Percentiles rank a stretch among this genome's conserved stretches.
phyloP scores from a whole-genome alignment of 2,329 filamentous ascomycete genomes.

The Arthrobotrys conoides region DNA sequence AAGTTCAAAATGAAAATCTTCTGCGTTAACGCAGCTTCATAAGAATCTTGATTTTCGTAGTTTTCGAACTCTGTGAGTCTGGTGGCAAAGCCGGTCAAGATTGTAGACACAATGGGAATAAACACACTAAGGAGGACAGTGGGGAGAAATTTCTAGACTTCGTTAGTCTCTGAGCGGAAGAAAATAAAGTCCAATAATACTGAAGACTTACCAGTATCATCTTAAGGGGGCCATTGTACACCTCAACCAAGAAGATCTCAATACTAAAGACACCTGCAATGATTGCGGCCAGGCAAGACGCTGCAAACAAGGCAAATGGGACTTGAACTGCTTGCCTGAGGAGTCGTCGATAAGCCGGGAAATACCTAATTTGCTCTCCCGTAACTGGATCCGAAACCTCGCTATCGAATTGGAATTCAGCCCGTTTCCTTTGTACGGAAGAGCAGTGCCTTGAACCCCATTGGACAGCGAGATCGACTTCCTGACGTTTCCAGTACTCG shows the following conservation, averaged over 20 bases:
- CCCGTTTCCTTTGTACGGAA: slow-evolving; percentile 79
- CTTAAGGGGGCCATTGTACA: slow-evolving; percentile 92
- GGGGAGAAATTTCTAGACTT: slow-evolving; percentile 81
- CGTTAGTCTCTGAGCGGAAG: slow-evolving; percentile 14
- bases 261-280: slow-evolving; percentile 91
- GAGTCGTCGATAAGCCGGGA: slow-evolving; percentile 81
- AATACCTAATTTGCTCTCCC: slow-evolving; percentile 81
- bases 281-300: slow-evolving; percentile 80
- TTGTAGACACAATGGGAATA: slow-evolving; percentile 81
- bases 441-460: slow-evolving; percentile 92
- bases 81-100: slow-evolving; percentile 83
- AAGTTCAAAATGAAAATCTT: slow-evolving; percentile 98
- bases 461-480: slow-evolving; percentile 84
- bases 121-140: slow-evolving; percentile 87
- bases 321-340: slow-evolving; percentile 83
- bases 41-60: slow-evolving; percentile 87
- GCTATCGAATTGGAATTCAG: slow-evolving; percentile 83
- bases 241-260: slow-evolving; percentile 94
- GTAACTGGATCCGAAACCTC: slow-evolving; percentile 84
- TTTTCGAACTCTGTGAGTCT: slow-evolving; percentile 87
- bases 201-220: slow-evolving; percentile 77
- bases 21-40: slow-evolving; percentile 85
- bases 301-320: slow-evolving; percentile 84
- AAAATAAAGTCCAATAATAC: slow-evolving; percentile 28
- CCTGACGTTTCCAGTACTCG: slow-evolving; percentile 96